Evolutionary conservation across 257 asterid genomes (phyloP), one percentile per base, ranked within the genome.

Genomic region (Nicotiana undulata): DNA sequence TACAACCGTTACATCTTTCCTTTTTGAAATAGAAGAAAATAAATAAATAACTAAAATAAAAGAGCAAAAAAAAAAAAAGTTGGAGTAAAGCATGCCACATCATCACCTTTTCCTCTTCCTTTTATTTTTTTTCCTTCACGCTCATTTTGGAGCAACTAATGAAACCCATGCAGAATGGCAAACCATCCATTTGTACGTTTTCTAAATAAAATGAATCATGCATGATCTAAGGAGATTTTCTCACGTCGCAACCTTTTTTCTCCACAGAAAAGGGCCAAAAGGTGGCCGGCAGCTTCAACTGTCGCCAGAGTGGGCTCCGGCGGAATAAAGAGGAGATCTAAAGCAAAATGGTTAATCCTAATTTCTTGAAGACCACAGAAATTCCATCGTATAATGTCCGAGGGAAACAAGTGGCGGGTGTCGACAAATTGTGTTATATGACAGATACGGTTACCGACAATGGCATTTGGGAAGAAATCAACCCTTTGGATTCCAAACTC

Each of bases 381-480:
- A 49, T 40, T 67, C 16, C 17, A 55, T 4, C 64, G 9, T 37
- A 53, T 40, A 63, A 64, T 56, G 79, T 68, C 4, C 58, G 53
- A 18, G 59, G 76, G 15, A 46, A 12, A 66, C 28, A 37, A 8
- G 28, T 6, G 8, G n/a, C 29, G 3, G 79, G 74, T n/a, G 79
- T 63, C 40, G 51, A 4, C 13, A 37, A 82, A 56, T 65, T 20
- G n/a, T 82, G 85, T 68, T 82, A 55, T 59, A n/a, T 82, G 0
- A 40, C 64, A 7, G 65, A 78, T 56, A 80, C 81, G 1, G 28
- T 78, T 17, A 12, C 31, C 20, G 82, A 83, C 52, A 76, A 78
- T 61, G 85, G 85, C 24, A 70, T 79, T 51, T 83, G 85, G 85
- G 66, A 76, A 34, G 85, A 83, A 32, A 67, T 79, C 18, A 60